Base-by-base conservation (phyloP, 148 eudicot genomes). In the Amaranthus palmeri region DNA sequence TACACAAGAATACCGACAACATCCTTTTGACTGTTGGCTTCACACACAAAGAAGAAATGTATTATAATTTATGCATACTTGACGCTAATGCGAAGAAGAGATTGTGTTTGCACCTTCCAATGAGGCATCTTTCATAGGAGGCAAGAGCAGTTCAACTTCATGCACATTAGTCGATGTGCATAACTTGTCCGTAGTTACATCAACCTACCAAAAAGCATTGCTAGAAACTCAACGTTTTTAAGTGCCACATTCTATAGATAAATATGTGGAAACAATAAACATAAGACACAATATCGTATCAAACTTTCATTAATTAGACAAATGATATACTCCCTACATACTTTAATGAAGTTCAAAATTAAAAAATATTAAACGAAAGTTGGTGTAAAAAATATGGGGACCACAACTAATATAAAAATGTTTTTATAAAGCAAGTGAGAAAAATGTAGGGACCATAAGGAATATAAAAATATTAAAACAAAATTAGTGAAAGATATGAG, bases 101-200 rank as follows among this genome's bases (percentile, higher is more conserved):
- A 72, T 42, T 17, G n/a, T 63, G 46, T 47, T 58, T 74, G 82
- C 73, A 95, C 99, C 99, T 88, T 85, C 93, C 58, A 84, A 36
- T 65, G 77, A 84, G 65, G 75, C 77, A 74, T 86, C 86, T 77
- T 91, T 83, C 92, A 89, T 78, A 60, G 86, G 78, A 46, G 99
- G 99, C 49, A 91, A 68, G 74, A 95, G 90, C 82, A 95, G 82
- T 82, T 95, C 89, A 78, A 95, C 90, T 70, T 89, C 92, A 80
- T 92, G 97, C 76, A 81, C 64, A 57, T 80, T 83, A 78, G 85
- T 87, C 64, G 86, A 79, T 53, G 78, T 70, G 75, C 77, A 85
- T 25, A 81, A 87, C 67, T 81, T 87, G 69, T 86, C 88, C 68
- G 85, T 86, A 70, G 65, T 76, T 78, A 79, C 89, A 90, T 89